A percentile compares a stretch with the other conserved stretches of the same genome.
Conservation (phyloP, 1,139 yeast genomes). For the Sugiyamaella grinbergsii region DNA sequence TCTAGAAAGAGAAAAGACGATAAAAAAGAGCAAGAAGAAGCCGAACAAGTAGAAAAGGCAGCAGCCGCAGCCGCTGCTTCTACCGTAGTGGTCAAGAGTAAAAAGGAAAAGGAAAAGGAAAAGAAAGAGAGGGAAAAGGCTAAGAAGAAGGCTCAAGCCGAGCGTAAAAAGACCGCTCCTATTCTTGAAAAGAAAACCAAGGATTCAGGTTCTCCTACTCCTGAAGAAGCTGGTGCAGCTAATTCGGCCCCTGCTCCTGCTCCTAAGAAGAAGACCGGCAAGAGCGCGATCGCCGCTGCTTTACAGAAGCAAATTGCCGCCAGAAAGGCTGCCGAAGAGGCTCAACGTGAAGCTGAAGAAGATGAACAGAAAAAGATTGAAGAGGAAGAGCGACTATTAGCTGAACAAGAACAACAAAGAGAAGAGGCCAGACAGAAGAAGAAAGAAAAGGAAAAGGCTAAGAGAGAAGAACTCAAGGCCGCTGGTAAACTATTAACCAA, state of each 20-base stretch:
- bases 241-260: constrained; percentile 43
- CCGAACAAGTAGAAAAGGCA: constrained; percentile 39
- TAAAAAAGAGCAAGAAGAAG: constrained; percentile 44
- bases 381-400: constrained; percentile 56
- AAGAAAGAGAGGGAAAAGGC: constrained; percentile 97
- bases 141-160: constrained; percentile 87
- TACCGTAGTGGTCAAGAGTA: constrained; percentile 62
- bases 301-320: constrained; percentile 79
- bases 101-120: constrained; percentile 96
- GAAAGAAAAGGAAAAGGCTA: constrained; percentile 72
- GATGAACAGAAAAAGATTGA: constrained; percentile 58
- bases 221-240: constrained; percentile 36
- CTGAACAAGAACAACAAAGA: constrained; percentile 63
- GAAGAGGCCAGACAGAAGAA: constrained; percentile 68
- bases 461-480: constrained; percentile 87
- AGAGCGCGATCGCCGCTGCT: constrained; percentile 46
- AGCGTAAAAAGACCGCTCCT: constrained; percentile 80
- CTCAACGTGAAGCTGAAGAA: constrained; percentile 61
- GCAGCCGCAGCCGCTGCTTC: constrained; percentile 57
- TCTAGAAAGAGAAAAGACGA: constrained; percentile 75
- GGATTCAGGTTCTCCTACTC: constrained; percentile 44
- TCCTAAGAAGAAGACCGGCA: constrained; percentile 41
- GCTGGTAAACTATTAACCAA: constrained; percentile 83
- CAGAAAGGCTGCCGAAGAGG: constrained; percentile 81
- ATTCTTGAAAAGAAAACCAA: constrained; percentile 49